These are phyloP conservation scores for Lichtheimia hyalospora DNA, from an alignment of 371 early-diverging fungal species.

Conservation along the genomic window DNA sequence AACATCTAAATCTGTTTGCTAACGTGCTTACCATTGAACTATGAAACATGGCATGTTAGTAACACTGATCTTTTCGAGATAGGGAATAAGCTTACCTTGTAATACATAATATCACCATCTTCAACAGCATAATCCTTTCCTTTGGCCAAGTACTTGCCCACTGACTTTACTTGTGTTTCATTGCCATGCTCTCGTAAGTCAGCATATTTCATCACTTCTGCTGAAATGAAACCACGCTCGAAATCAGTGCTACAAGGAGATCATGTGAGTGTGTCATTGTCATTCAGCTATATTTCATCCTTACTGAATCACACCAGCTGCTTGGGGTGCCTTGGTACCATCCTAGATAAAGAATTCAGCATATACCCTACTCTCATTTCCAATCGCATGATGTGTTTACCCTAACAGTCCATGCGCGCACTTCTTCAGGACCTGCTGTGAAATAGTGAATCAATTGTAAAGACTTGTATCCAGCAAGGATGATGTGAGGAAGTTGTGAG, in stretches of 20 bases:
- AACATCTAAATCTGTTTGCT: not conserved
- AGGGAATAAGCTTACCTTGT: conserved; percentile 53
- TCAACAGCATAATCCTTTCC: conserved; percentile 96
- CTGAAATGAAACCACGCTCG: conserved; percentile 89
- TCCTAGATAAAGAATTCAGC: conserved; percentile 36
- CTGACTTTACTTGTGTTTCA: conserved; percentile 36
- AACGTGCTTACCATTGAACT: conserved; percentile 19
- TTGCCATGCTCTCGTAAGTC: conserved; percentile 65
- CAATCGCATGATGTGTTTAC: conserved; percentile 17
- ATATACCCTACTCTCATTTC: not conserved
- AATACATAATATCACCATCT: conserved; percentile 91
- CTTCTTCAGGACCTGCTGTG: conserved; percentile 88
- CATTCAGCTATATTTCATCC: not conserved
- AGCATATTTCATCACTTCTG: conserved; percentile 82
- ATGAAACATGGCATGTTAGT: not conserved
- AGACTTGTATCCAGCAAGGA: conserved; percentile 86
- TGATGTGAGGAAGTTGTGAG: conserved; percentile 75
- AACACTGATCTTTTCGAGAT: not conserved
- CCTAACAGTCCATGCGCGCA: conserved; percentile 80
- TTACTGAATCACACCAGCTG: conserved; percentile 84
- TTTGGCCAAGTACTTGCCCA: conserved; percentile 78
- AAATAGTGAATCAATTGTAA: conserved; percentile 89
- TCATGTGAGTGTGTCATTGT: too few species aligned
- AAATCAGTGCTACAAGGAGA: conserved; percentile 73
- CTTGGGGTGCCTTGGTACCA: conserved; percentile 87